Base-by-base conservation (phyloP, 805 yeast genomes). In the Teunomyces kruisii region DNA sequence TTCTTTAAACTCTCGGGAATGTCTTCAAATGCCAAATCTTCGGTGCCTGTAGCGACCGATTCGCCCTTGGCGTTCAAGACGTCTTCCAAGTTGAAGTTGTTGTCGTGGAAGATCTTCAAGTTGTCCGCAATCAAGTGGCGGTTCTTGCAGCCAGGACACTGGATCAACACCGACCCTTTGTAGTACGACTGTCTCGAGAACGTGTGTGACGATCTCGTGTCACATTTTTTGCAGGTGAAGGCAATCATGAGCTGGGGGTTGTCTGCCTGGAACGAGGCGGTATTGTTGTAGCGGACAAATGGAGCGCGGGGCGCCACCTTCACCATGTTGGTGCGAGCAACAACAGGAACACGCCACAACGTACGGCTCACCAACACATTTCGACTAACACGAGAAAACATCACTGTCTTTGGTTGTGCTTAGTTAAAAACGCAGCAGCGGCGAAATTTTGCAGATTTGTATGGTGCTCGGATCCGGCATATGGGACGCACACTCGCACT, bases 171-270 rank as follows among this genome's bases (percentile, higher is more conserved):
- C 0, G 96, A 84, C 1, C 98, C 98, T 8, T 74, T 70, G 10
- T 84, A 80, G 61, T 92, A 92, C 0, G 97, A 91, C 65, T 92
- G 98, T 54, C 91, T 91, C 5, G 96, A 86, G 58, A 92, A 85
- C n/a, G 84, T 77, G 59, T 92, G 98, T 3, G 90, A 81, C 0
- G 97, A 89, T 45, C 97, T 72, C 2, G 86, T 79, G 38, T 80
- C 76, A 66, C 98, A 92, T 52, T 81, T 80, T 61, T 90, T 92
- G 67, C 98, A 92, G 0, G 97, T 92, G 68, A 92, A 91, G 0
- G 96, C 92, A 16, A 92, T 77, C 85, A 89, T 85, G 50, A 88
- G 71, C 62, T 84, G 80, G 2, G 96, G 96, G 49, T 84, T 81
- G 43, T 86, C 94, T 15, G 79, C 76, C 55, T 85, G 81, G 48